phyloP scores from a whole-genome alignment of 2,329 filamentous ascomycete genomes.

The Epicoccum nigrum region DNA sequence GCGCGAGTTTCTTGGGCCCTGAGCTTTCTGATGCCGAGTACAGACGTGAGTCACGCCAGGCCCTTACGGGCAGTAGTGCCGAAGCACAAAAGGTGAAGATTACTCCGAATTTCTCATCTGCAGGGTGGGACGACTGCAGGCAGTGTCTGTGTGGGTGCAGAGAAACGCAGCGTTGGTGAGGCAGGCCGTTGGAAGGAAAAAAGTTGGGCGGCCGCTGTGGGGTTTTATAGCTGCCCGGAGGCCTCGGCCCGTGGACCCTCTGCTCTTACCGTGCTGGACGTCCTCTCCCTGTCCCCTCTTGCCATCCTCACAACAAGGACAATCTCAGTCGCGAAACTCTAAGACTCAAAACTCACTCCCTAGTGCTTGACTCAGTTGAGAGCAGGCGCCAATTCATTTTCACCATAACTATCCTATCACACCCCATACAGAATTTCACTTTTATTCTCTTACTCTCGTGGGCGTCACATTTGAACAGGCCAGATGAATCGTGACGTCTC shows the following conservation, averaged over 20 bases:
- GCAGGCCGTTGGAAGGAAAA: conserved; percentile 72
- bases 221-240: conserved; percentile 43
- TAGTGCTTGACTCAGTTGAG: no score
- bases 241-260: background rate
- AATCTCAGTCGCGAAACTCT: no score
- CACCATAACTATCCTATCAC: no score
- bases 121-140: conserved; percentile 51
- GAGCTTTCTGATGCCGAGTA: conserved; percentile 89
- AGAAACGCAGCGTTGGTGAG: conserved; percentile 94
- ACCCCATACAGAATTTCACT: no score
- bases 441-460: no score
- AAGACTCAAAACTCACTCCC: no score
- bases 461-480: no score
- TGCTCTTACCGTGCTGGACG: no score
- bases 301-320: no score
- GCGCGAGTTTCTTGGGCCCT: conserved; percentile 58
- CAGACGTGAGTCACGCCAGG: conserved; percentile 83
- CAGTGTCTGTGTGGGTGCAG: conserved; percentile 77
- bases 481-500: no score
- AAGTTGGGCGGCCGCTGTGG: conserved; percentile 35
- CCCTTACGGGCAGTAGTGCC: conserved; percentile 78
- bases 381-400: no score
- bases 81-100: conserved; percentile 71
- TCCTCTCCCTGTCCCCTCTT: no score
- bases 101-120: conserved; percentile 99